Conservation (phyloP, 345 rosid genomes). For the Corymbia maculata region DNA sequence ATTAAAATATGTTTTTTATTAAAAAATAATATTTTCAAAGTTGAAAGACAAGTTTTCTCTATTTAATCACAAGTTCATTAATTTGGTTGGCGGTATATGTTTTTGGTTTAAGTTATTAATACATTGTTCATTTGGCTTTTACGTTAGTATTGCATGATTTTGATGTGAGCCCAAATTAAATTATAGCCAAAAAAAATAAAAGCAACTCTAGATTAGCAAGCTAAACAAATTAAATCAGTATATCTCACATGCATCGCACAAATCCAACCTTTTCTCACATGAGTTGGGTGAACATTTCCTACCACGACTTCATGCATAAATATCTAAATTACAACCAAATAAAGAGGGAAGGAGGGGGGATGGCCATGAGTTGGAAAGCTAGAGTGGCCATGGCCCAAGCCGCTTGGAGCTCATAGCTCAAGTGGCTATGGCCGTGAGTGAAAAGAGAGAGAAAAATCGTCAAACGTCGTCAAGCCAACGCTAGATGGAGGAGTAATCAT, state of each 20-base stretch:
- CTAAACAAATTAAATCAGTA: no score
- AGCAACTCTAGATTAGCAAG: no score
- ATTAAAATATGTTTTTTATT: background rate
- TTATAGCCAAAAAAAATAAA: no score
- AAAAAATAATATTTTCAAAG: background rate
- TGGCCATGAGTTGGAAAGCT: background rate
- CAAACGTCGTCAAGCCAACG: background rate
- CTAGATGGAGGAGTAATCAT: background rate
- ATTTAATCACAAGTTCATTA: background rate
- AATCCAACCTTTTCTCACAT: no score
- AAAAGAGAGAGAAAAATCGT: background rate
- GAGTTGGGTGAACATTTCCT: no score
- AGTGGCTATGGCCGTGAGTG: background rate
- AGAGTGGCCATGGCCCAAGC: no score
- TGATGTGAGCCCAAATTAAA: background rate
- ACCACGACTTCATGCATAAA: background rate
- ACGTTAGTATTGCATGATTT: background rate
- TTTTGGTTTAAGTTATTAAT: background rate
- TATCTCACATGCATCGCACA: no score
- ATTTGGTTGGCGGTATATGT: background rate
- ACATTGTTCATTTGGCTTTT: background rate
- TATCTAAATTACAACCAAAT: background rate
- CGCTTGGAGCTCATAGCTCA: background rate
- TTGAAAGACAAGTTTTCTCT: background rate
- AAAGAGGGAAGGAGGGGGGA: background rate